Base-by-base conservation (phyloP, 1,284 basidiomycete genomes). In the Volvariella surrecta region DNA sequence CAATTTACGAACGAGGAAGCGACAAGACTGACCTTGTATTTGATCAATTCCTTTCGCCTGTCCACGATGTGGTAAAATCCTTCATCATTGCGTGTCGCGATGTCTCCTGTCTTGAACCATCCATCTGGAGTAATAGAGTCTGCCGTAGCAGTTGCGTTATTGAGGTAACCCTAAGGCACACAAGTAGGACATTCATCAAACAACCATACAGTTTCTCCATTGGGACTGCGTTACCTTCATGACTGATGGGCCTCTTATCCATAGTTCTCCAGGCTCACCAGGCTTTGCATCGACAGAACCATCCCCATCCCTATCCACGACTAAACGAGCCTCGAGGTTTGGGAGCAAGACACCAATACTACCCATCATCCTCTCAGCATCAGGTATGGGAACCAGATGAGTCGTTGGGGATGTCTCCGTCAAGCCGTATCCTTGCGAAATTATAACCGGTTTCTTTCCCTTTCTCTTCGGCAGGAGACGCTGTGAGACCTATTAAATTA, bases 41-140 rank as follows among this genome's bases (percentile, higher is more conserved):
- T 90, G 65, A 92, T 87, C 24, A 91, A 62, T 56, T 91, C 89
- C 53, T 91, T 91, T 50, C 77, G 71, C 35, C 84, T 60, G 53
- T 87, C 83, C 1, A 86, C 75, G 41, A 86, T 77, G 39, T 64
- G 71, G 50, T 73, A 80, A 50, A 64, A 80, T 0, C 86, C 88
- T 1, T 88, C 76, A 2, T 59, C 50, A 50, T 87, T 82, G 7
- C 73, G 59, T 9, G 72, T 60, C 0, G 73, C 79, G 37, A 90
- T 73, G 58, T 92, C 89, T 1, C 89, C 89, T 0, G 87, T 92
- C 68, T 85, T 88, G 69, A 89, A 84, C 85, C 85, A 93, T 2
- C 76, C 73, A 47, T 86, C 80, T 1, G 64, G 57, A 0, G 83
- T 89, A 50, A 91, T 84, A 2, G 78, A 61, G 7, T 76, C 70